Evolutionary conservation across 352 stramenopile genomes (phyloP).

Genomic region (Phytophthora fragariae): DNA sequence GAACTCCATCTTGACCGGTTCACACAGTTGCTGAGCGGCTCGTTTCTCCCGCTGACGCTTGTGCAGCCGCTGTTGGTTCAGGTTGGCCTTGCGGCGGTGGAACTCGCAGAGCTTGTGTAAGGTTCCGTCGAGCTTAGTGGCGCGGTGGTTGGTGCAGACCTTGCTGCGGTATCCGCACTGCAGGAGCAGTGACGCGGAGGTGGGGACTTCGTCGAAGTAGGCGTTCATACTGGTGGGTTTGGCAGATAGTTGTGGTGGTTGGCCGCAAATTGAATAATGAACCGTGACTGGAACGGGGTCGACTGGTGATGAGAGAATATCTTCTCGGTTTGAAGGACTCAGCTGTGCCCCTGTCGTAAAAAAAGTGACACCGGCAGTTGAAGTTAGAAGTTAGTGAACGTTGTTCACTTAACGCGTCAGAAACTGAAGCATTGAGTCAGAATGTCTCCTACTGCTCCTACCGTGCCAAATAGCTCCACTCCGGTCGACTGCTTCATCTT

Average conservation of each 20-base stretch:
- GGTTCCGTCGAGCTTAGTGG: constrained; percentile 52
- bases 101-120: constrained; percentile 66
- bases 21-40: neutral
- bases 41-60: constrained; percentile 35
- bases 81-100: constrained; percentile 61
- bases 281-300: neutral
- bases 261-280: constrained; percentile 33
- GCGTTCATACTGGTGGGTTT: constrained; percentile 14
- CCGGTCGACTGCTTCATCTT: no score
- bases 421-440: no score
- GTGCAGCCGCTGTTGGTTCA: constrained; percentile 57
- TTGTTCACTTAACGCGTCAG: no score
- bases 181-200: constrained; percentile 21
- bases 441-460: no score
- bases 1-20: constrained; percentile 3
- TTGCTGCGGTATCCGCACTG: constrained; percentile 57
- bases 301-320: no score
- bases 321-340: no score
- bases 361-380: no score
- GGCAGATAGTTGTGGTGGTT: constrained; percentile 12
- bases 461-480: no score
- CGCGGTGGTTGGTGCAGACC: constrained; percentile 49
- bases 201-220: constrained; percentile 26
- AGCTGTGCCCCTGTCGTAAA: no score
- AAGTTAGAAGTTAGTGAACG: no score